Evolutionary conservation across 169 alveolate species (phyloP).

Genomic region (Eimeria acervulina): DNA sequence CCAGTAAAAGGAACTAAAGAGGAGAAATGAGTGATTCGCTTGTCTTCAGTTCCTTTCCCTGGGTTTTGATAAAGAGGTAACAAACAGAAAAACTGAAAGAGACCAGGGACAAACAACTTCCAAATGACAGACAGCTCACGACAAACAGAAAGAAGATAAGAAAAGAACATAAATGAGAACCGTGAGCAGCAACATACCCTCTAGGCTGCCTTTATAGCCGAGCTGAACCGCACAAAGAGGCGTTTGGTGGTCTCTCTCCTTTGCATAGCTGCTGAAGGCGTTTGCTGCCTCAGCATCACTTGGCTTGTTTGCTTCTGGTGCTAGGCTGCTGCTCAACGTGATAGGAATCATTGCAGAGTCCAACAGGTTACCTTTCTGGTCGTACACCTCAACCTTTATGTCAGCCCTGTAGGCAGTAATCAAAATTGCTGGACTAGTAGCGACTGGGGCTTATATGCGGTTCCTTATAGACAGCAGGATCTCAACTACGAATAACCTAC

Average conservation of each 20-base stretch:
- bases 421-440: background rate
- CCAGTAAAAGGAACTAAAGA: no score
- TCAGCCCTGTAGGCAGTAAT: constrained; percentile 33
- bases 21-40: no score
- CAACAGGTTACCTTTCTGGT: constrained; percentile 3
- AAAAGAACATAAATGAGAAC: background rate
- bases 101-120: background rate
- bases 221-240: constrained; percentile 45
- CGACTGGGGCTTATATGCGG: background rate
- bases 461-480: background rate
- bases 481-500: background rate
- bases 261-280: constrained; percentile 57
- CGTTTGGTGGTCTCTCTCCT: constrained; percentile 7
- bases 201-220: constrained; percentile 2
- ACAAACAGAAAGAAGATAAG: background rate
- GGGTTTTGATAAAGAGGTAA: background rate
- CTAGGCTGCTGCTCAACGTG: background rate
- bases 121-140: background rate
- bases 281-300: constrained; percentile 42
- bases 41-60: no score
- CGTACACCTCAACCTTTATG: constrained; percentile 65
- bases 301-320: constrained; percentile 21
- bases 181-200: background rate
- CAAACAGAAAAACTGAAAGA: no score
- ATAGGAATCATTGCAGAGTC: constrained; percentile 30